Evolutionary conservation across 176 grass and related monocot genomes (phyloP).

Genomic region (Zoysia pacifica): DNA sequence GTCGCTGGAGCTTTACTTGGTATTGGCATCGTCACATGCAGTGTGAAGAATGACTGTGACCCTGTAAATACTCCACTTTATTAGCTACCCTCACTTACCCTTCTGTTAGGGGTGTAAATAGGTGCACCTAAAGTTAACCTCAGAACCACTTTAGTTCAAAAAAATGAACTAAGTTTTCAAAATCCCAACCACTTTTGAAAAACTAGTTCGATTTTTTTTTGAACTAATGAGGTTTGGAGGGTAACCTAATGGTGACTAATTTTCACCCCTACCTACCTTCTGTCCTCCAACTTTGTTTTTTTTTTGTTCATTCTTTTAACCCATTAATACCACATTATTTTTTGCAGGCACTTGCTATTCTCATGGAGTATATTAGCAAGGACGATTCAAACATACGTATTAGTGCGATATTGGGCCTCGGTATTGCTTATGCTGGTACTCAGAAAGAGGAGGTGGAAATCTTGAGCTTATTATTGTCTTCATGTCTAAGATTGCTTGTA

Average conservation of each 20-base stretch:
- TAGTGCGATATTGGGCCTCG: slow-evolving; percentile 91
- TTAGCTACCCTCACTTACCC: slow-evolving; percentile 1
- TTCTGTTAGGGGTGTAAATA: too few species aligned
- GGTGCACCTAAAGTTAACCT: too few species aligned
- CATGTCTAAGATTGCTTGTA: neutral
- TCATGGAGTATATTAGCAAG: slow-evolving; percentile 90
- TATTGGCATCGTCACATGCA: slow-evolving; percentile 86
- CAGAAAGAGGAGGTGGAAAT: slow-evolving; percentile 82
- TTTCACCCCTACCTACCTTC: too few species aligned
- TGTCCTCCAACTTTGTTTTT: neutral
- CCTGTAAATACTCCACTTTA: slow-evolving; percentile 58
- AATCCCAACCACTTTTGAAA: too few species aligned
- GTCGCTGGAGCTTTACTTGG: slow-evolving; percentile 92
- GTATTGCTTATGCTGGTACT: slow-evolving; percentile 94
- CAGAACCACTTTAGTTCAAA: too few species aligned
- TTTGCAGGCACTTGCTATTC: slow-evolving; percentile 78
- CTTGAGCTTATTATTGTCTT: neutral
- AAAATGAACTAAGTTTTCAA: too few species aligned
- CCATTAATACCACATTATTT: slow-evolving; percentile 13
- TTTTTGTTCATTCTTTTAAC: neutral
- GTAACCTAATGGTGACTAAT: too few species aligned
- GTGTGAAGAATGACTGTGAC: slow-evolving; percentile 96
- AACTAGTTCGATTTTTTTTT: too few species aligned
- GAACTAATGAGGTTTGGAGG: too few species aligned
- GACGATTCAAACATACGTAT: slow-evolving; percentile 87